phyloP scores from a whole-genome alignment of 1,139 yeast genomes.

The Yamadazyma taylorii region DNA sequence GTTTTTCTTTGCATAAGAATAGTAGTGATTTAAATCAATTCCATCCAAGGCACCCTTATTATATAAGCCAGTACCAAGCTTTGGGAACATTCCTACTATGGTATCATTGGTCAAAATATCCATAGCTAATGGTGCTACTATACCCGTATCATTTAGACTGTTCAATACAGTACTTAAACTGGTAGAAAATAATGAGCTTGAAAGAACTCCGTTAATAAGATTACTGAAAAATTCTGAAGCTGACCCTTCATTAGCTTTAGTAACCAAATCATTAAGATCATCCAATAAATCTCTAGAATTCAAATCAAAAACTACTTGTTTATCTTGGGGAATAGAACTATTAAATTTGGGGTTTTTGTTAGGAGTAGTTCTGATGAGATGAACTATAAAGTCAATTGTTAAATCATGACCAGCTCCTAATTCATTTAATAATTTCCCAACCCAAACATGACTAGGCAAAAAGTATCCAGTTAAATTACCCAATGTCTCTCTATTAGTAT shows the following conservation, averaged over 20 bases:
- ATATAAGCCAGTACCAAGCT: slow-evolving; percentile 30
- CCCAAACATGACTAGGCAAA: slow-evolving; percentile 27
- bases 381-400: slow-evolving; percentile 29
- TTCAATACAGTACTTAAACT: slow-evolving; percentile 26
- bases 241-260: slow-evolving; percentile 28
- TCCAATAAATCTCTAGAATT: slow-evolving; percentile 11
- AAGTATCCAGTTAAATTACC: slow-evolving; percentile 26
- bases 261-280: slow-evolving; percentile 2
- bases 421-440: slow-evolving; percentile 29
- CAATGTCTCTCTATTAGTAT: slow-evolving; percentile 27
- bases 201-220: slow-evolving; percentile 27
- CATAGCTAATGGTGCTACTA: slow-evolving; percentile 30
- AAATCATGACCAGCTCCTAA: slow-evolving; percentile 33
- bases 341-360: slow-evolving; percentile 24
- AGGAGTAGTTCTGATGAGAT: slow-evolving; percentile 25
- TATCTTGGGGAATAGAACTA: slow-evolving; percentile 10
- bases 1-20: slow-evolving; percentile 24
- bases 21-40: slow-evolving; percentile 26
- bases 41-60: slow-evolving; percentile 34
- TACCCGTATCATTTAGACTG: slow-evolving; percentile 36
- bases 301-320: slow-evolving; percentile 17
- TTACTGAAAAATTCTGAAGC: slow-evolving; percentile 35
- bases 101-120: slow-evolving; percentile 26
- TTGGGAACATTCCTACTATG: slow-evolving; percentile 24
- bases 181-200: slow-evolving; percentile 25